These are phyloP conservation scores for Hypoxylon rickii DNA, from an alignment of 495 filamentous ascomycete genomes.

Conservation along the genomic window DNA sequence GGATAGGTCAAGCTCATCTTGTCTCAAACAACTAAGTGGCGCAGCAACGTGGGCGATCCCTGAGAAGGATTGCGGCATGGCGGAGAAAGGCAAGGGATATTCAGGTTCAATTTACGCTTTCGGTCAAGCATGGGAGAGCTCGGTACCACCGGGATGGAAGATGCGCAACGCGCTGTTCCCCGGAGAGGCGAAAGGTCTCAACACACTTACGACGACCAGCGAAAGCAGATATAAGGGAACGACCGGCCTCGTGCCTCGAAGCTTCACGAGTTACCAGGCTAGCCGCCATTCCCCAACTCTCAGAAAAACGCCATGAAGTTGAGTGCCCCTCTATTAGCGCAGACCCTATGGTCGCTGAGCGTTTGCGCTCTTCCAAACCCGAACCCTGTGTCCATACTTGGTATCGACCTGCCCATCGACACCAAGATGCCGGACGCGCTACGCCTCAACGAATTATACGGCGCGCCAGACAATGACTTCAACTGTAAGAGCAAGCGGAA, in stretches of 20 bases:
- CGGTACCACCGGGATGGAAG: conserved; percentile 1
- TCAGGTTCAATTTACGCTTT: conserved; percentile 12
- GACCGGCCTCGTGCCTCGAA: no score
- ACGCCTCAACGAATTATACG: conserved; percentile 25
- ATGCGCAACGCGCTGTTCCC: neutral
- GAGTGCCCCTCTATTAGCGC: conserved; percentile 23
- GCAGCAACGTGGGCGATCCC: neutral
- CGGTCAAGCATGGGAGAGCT: neutral
- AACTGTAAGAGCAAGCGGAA: conserved; percentile 43
- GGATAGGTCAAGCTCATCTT: no score
- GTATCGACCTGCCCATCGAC: conserved; percentile 14
- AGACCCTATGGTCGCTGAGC: conserved; percentile 5
- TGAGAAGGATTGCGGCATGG: conserved; percentile 23
- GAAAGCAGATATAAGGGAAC: neutral
- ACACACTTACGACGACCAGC: neutral
- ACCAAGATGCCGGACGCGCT: conserved; percentile 22
- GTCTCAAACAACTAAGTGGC: neutral
- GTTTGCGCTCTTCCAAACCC: conserved; percentile 13
- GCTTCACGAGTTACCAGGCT: no score
- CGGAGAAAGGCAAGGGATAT: conserved; percentile 8
- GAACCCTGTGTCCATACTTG: neutral
- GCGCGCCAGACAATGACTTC: conserved; percentile 39
- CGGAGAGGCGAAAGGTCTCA: neutral
- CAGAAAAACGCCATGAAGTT: no score
- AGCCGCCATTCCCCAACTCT: no score